These are phyloP conservation scores for Volvariella surrecta DNA, from an alignment of 1,284 basidiomycete species.

Conservation along the genomic window DNA sequence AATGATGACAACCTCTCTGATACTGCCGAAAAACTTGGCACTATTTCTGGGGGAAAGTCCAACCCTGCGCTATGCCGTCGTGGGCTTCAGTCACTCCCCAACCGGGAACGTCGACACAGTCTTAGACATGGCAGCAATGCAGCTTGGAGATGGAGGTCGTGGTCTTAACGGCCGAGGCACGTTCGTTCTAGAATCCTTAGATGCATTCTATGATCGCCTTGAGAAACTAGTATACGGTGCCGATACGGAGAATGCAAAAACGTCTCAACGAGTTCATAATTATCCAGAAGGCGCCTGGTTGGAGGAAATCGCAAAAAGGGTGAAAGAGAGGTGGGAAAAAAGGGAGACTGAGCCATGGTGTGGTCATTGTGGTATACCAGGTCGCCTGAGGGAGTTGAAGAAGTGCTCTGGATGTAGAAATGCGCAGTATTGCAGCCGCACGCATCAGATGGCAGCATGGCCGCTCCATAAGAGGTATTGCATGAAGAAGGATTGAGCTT, in stretches of 20 bases:
- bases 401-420: slow-evolving; percentile 17
- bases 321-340: slow-evolving; percentile 20
- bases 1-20: slow-evolving; percentile 12
- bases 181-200: slow-evolving; percentile 19
- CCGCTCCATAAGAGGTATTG: slow-evolving; percentile 21
- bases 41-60: slow-evolving; percentile 15
- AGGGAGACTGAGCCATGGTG: slow-evolving; percentile 19
- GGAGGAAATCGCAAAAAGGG: slow-evolving; percentile 16
- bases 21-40: slow-evolving; percentile 11
- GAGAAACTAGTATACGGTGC: slow-evolving; percentile 12
- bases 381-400: slow-evolving; percentile 7
- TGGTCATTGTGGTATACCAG: slow-evolving; percentile 22
- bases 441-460: slow-evolving; percentile 21
- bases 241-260: slow-evolving; percentile 11
- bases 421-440: slow-evolving; percentile 17
- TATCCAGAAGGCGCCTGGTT: slow-evolving; percentile 15
- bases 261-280: slow-evolving; percentile 10
- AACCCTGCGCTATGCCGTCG: slow-evolving; percentile 17
- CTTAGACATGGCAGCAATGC: slow-evolving; percentile 22
- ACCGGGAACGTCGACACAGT: slow-evolving; percentile 12
- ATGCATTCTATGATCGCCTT: slow-evolving; percentile 14
- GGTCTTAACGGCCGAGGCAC: slow-evolving; percentile 17
- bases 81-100: slow-evolving; percentile 14
- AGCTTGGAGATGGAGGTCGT: slow-evolving; percentile 23
- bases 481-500: no score